These are phyloP conservation scores for Melocanna baccifera DNA, from an alignment of 176 grass and related monocot species.

Conservation along the genomic window DNA sequence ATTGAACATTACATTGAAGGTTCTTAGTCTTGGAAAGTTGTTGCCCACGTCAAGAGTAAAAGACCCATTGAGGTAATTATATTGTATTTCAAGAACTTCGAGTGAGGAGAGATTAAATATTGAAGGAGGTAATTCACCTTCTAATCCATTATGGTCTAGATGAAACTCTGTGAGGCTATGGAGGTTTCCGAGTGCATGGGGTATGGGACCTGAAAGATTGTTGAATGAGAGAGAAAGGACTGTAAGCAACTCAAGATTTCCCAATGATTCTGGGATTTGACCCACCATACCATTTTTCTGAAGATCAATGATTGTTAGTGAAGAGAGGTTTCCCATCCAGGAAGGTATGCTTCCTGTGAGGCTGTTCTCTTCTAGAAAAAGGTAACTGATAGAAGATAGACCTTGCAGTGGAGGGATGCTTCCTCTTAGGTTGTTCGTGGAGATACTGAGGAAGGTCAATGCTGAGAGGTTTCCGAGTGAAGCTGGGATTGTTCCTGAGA, in stretches of 20 bases:
- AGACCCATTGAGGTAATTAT: no score
- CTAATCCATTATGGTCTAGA: no score
- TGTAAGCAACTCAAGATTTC: conserved; percentile 10
- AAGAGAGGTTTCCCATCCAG: conserved; percentile 28
- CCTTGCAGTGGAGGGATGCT: background rate
- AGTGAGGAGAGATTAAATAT: no score
- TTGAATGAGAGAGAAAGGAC: background rate
- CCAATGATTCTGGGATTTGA: conserved; percentile 19
- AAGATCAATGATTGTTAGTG: background rate
- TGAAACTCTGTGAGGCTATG: no score
- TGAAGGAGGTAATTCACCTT: no score
- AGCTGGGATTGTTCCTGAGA: background rate
- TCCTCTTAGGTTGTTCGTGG: background rate
- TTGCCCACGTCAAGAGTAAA: no score
- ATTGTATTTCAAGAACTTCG: no score
- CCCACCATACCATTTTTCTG: conserved; percentile 8
- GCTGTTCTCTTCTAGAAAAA: conserved; percentile 6
- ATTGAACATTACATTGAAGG: no score
- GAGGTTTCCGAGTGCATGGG: conserved; percentile 20
- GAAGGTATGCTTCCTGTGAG: conserved; percentile 9
- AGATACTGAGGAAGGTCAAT: background rate
- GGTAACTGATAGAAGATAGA: background rate
- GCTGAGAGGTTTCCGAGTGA: conserved; percentile 24
- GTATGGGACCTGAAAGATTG: conserved; percentile 26
- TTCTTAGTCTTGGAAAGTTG: no score